phyloP scores from a whole-genome alignment of 176 grass and related monocot species.

The Juncus effusus region DNA sequence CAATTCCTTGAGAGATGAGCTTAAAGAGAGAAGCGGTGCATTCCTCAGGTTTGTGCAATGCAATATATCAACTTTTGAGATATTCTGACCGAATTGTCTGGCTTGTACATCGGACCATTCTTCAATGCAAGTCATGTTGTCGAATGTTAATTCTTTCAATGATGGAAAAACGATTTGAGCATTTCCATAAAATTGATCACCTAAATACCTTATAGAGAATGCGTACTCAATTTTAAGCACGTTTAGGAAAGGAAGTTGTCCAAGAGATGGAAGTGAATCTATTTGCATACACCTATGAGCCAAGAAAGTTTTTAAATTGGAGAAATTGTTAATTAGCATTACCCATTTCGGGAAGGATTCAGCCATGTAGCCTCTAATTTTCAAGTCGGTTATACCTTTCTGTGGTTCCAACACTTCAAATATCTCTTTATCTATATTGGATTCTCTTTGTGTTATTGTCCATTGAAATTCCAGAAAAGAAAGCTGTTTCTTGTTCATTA shows the following conservation, averaged over 20 bases:
- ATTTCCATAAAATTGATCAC: slow-evolving; percentile 28
- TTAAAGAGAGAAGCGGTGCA: neutral
- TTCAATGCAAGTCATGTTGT: slow-evolving; percentile 22
- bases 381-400: slow-evolving; percentile 34
- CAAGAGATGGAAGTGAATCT: slow-evolving; percentile 41
- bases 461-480: slow-evolving; percentile 27
- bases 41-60: neutral
- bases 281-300: slow-evolving; percentile 28
- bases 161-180: slow-evolving; percentile 23
- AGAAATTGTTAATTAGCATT: neutral
- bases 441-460: neutral
- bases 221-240: slow-evolving; percentile 30
- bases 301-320: slow-evolving; percentile 25
- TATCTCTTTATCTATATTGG: slow-evolving; percentile 18
- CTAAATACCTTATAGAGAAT: slow-evolving; percentile 24
- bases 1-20: slow-evolving; percentile 20
- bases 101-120: slow-evolving; percentile 7
- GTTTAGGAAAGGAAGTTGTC: slow-evolving; percentile 35
- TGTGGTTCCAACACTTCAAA: slow-evolving; percentile 35
- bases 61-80: slow-evolving; percentile 1
- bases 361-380: slow-evolving; percentile 35
- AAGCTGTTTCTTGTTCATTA: slow-evolving; percentile 26
- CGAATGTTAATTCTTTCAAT: slow-evolving; percentile 36
- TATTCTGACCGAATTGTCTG: neutral
- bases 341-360: slow-evolving; percentile 36